Percentiles rank a stretch among this genome's conserved stretches.
These are phyloP conservation scores for Madurella fahalii DNA, from an alignment of 2,329 filamentous ascomycete genomes.

Conservation along the genomic window DNA sequence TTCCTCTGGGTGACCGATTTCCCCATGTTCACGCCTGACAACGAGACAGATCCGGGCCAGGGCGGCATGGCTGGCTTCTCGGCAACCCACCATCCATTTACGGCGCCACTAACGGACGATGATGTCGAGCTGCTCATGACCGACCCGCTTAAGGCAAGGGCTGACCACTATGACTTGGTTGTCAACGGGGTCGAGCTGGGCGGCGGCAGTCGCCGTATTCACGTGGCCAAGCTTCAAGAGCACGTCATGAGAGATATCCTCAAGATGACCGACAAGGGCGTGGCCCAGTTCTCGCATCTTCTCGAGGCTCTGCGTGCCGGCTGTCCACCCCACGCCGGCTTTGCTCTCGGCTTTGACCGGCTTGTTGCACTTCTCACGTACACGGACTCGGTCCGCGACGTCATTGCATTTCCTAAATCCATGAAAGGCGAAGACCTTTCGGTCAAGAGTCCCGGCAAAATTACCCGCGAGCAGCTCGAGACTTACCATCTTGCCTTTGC, in stretches of 20 bases:
- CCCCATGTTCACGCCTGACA: constrained; percentile 80
- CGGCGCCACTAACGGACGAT: constrained; percentile 66
- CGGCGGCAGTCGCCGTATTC: constrained; percentile 88
- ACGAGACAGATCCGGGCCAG: constrained; percentile 67
- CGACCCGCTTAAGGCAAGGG: constrained; percentile 67
- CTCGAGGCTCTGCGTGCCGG: constrained; percentile 77
- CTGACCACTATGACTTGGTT: constrained; percentile 93
- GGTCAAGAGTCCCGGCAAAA: constrained; percentile 68
- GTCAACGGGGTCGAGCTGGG: constrained; percentile 94
- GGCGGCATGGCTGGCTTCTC: constrained; percentile 75
- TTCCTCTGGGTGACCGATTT: constrained; percentile 90
- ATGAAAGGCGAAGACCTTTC: constrained; percentile 83
- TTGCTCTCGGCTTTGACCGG: constrained; percentile 89
- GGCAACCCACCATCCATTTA: constrained; percentile 94
- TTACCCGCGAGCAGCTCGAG: constrained; percentile 55
- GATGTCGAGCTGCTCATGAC: constrained; percentile 73
- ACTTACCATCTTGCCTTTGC: constrained; percentile 42
- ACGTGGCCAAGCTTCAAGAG: constrained; percentile 76
- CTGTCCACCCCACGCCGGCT: constrained; percentile 90
- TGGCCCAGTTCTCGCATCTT: constrained; percentile 81
- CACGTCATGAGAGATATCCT: constrained; percentile 81
- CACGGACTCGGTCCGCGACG: constrained; percentile 75
- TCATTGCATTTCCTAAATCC: constrained; percentile 95
- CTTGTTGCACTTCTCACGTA: constrained; percentile 76
- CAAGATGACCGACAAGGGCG: constrained; percentile 65